A percentile compares a stretch with the other conserved stretches of the same genome.
Evolutionary conservation across 169 alveolate species (phyloP).

Genomic region (Cryptosporidium xiaoi): DNA sequence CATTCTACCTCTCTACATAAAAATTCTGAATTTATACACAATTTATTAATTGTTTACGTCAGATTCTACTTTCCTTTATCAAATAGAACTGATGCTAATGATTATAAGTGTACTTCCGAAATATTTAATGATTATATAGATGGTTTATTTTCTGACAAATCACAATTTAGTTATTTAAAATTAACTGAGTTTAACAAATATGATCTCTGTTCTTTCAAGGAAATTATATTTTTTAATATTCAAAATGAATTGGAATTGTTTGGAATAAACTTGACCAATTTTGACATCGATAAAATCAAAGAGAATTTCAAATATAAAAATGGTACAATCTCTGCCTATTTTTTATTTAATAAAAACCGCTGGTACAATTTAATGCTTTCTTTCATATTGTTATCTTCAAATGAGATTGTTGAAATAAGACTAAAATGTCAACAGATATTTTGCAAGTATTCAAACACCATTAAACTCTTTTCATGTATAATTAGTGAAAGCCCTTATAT

Average conservation of each 20-base stretch:
- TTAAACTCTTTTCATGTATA: background rate
- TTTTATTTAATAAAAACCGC: background rate
- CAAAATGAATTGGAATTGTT: background rate
- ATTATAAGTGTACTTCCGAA: background rate
- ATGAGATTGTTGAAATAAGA: slow-evolving; percentile 1
- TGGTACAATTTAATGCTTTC: slow-evolving; percentile 49
- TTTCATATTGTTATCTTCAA: slow-evolving; percentile 5
- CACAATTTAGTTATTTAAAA: background rate
- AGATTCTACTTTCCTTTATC: background rate
- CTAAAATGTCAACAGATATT: background rate
- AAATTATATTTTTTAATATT: slow-evolving; percentile 5
- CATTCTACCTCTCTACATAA: background rate
- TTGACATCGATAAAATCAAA: background rate
- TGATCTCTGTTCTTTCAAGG: background rate
- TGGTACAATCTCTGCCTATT: slow-evolving; percentile 1
- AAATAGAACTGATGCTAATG: background rate
- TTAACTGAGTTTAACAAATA: background rate
- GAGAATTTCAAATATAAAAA: background rate
- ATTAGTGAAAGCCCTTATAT: background rate
- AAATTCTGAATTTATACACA: background rate
- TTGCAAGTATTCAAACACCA: background rate
- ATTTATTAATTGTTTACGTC: slow-evolving; percentile 15
- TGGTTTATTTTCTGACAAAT: background rate
- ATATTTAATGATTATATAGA: background rate
- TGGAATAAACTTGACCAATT: background rate